Evolutionary conservation across 2,329 filamentous ascomycete species (phyloP), one percentile per base, ranked within the genome.

Genomic region (Stemphylium lycopersici): DNA sequence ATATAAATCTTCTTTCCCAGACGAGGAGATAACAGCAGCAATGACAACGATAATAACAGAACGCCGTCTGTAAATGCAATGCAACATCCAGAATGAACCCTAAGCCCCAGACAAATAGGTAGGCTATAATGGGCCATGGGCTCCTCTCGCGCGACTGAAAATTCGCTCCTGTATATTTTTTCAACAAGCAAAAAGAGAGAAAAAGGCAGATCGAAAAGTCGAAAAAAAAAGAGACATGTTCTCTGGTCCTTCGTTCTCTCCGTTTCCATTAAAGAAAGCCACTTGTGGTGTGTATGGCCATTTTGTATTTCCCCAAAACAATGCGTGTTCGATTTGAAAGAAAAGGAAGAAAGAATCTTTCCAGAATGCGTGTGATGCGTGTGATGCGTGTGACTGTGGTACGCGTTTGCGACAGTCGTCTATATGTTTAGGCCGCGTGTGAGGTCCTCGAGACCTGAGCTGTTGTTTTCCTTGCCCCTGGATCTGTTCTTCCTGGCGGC

Each of bases 401-500:
- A 42, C 42, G 48, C 36, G 38, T 39, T 12, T 49, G 46, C 36
- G 20, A 20, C 44, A 49, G 37, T 51, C 31, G 37, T 48, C 56
- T 56, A 68, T 15, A 68, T 60, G 47, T 67, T 66, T 24, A 68
- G 62, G 8, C 65, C 70, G 15, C 62, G 61, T 1, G 63, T 69
- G 13, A 71, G 57, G 31, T 70, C 67, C 46, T 65, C 61, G 37
- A 71, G 57, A 8, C 57, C 68, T 3, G 43, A 59, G 16, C 39
- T 59, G 18, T 46, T 48, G 32, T 57, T 66, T 52, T 62, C 57
- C 33, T 61, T 64, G 42, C 61, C 61, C 24, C 58, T 61, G 8
- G 32, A 47, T 46, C 67, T 72, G 41, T 52, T 69, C 58, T 71
- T 74, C 43, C 70, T 62, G 22, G 65, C 63, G 1, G 65, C 65